These are phyloP conservation scores for Fusarium cyanostomum DNA, from an alignment of 2,329 filamentous ascomycete species.

Conservation along the genomic window DNA sequence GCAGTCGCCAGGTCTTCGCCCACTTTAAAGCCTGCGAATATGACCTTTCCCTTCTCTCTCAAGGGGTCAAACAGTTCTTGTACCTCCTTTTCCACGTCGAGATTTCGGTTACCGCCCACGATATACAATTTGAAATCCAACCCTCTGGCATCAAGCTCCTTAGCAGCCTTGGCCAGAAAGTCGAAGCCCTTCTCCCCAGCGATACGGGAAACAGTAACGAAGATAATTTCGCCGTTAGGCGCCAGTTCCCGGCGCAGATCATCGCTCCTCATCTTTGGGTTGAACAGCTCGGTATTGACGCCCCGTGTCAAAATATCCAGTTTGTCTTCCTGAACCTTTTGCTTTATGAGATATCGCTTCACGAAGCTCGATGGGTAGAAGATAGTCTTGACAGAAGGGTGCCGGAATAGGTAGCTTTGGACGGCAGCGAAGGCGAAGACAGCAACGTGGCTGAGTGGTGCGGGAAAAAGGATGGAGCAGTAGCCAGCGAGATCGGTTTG, in stretches of 20 bases:
- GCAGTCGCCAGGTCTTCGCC: conserved; percentile 70
- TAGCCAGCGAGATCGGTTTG: conserved; percentile 77
- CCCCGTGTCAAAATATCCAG: conserved; percentile 70
- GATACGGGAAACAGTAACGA: conserved; percentile 72
- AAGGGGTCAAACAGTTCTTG: conserved; percentile 66
- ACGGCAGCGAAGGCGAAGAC: conserved; percentile 70
- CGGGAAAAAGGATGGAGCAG: conserved; percentile 73
- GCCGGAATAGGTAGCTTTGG: conserved; percentile 73
- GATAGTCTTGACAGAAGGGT: conserved; percentile 69
- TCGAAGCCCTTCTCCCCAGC: conserved; percentile 77
- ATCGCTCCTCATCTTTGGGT: conserved; percentile 62
- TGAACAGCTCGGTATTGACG: conserved; percentile 71
- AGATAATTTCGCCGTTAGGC: conserved; percentile 69
- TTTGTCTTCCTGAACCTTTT: conserved; percentile 65
- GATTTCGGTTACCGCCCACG: conserved; percentile 74
- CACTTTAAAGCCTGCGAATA: conserved; percentile 73
- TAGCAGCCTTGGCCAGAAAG: conserved; percentile 68
- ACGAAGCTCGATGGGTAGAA: conserved; percentile 76
- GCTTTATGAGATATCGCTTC: conserved; percentile 65
- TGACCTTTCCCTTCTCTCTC: conserved; percentile 59
- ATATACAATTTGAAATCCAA: conserved; percentile 72
- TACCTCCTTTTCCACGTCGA: conserved; percentile 68
- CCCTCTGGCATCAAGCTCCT: conserved; percentile 62
- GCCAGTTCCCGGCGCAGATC: conserved; percentile 64
- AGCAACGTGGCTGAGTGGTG: conserved; percentile 67